Base-by-base conservation (phyloP, 2,329 filamentous ascomycete genomes). In the Fusarium domesticum region DNA sequence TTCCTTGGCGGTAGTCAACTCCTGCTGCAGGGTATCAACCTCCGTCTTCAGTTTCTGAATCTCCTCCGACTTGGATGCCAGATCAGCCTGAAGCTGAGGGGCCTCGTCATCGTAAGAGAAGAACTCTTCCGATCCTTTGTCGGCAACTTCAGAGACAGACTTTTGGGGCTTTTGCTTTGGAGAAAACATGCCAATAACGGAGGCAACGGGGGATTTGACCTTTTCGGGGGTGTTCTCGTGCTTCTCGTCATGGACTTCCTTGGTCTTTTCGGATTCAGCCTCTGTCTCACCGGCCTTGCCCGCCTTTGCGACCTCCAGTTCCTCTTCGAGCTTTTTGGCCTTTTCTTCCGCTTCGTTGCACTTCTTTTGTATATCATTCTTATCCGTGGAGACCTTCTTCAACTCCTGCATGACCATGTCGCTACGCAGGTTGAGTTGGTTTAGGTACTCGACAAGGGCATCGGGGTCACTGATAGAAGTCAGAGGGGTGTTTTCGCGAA, bases 381-480 rank as follows among this genome's bases (percentile, higher is more conserved):
- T 85, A 62, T 97, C 91, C 4, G 79, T 78, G 0, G 89, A 86
- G 0, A 97, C 83, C 11, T 89, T 78, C 70, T 95, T 96, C 44
- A 96, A 74, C 67, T 98, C 93, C 35, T 95, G 87, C 80, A 95
- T 84, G 3, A 95, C 84, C 87, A 98, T 95, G 59, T 95, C 89
- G 33, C 85, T 84, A 62, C 95, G 92, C 41, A 91, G 68, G 49
- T 84, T 92, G 32, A 95, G 70, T 66, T 96, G 89, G 56, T 85
- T 89, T 19, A 98, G 75, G 61, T 96, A 98, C 67, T 97, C 92
- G 6, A 90, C 80, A 25, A 98, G 75, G 2, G 90, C 85, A 41
- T 82, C 80, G 0, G 92, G 89, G 47, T 98, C 93, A 56, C 76
- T 78, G 57, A 98, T 96, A 14, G 89, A 92, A 5, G 88, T 87